These are phyloP conservation scores for Penicillium canariense DNA, from an alignment of 495 filamentous ascomycete species.

Conservation along the genomic window DNA sequence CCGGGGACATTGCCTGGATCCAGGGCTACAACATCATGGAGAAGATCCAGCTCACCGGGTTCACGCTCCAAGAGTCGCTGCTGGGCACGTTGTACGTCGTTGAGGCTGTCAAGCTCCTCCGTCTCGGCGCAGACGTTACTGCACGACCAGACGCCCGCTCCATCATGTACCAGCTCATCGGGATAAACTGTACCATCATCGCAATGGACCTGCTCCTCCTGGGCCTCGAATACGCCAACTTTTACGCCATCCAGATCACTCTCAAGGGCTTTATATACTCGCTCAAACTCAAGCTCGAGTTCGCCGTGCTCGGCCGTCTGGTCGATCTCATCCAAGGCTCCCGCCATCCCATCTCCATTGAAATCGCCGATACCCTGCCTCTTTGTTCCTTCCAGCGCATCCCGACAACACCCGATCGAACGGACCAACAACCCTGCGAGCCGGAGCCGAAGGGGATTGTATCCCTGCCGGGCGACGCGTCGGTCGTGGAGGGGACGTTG, in stretches of 20 bases:
- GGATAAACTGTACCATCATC: constrained; percentile 54
- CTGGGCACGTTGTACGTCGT: constrained; percentile 58
- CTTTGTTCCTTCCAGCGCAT: constrained; percentile 21
- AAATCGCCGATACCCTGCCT: constrained; percentile 28
- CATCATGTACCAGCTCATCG: constrained; percentile 53
- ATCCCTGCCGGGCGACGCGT: constrained; percentile 1
- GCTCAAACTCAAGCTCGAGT: constrained; percentile 64
- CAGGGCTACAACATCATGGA: constrained; percentile 53
- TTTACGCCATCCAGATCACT: constrained; percentile 55
- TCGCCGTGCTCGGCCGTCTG: constrained; percentile 56
- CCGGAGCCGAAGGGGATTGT: constrained; percentile 23
- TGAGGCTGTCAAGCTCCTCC: constrained; percentile 51
- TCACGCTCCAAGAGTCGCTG: constrained; percentile 56
- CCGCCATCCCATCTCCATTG: constrained; percentile 26
- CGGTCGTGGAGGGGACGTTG: constrained; percentile 14
- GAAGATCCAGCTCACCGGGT: constrained; percentile 54
- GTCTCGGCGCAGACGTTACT: constrained; percentile 38
- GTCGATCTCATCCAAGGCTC: constrained; percentile 39
- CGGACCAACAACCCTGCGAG: constrained; percentile 5
- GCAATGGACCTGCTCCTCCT: constrained; percentile 50
- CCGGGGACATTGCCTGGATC: constrained; percentile 32
- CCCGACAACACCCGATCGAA: constrained; percentile 9
- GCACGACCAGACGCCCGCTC: constrained; percentile 34
- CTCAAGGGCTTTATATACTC: constrained; percentile 60
- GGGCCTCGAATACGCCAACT: constrained; percentile 47